Percentiles rank a stretch among this genome's conserved stretches.
Conservation (phyloP, 495 filamentous ascomycete species). For the Penicillium canescens region DNA sequence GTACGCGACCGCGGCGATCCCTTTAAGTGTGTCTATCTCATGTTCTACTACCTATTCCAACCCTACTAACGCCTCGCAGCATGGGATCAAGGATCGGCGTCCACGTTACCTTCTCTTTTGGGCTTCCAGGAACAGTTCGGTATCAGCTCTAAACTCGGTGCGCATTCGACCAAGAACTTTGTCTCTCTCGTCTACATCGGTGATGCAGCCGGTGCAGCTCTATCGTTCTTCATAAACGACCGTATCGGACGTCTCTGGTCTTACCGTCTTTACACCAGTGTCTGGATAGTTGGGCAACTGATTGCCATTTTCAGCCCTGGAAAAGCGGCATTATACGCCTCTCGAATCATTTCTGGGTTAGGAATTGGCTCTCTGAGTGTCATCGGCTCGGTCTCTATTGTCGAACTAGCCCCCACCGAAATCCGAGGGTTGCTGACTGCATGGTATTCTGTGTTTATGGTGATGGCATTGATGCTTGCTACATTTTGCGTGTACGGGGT, state of each 20-base stretch:
- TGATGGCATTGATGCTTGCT: not conserved
- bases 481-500: constrained; percentile 14
- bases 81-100: constrained; percentile 19
- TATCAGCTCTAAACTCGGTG: constrained; percentile 10
- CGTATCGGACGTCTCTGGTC: constrained; percentile 17
- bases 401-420: constrained; percentile 17
- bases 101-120: constrained; percentile 11
- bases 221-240: constrained; percentile 24
- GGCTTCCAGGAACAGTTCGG: constrained; percentile 15
- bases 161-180: constrained; percentile 9
- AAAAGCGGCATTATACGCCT: constrained; percentile 5
- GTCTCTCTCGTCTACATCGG: constrained; percentile 20
- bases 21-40: constrained; percentile 12
- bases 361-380: constrained; percentile 20
- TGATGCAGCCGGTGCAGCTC: constrained; percentile 11
- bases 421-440: constrained; percentile 19
- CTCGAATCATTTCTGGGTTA: constrained; percentile 17
- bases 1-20: constrained; percentile 15
- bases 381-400: constrained; percentile 10
- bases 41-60: not conserved
- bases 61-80: constrained; percentile 1
- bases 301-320: constrained; percentile 1
- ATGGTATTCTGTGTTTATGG: constrained; percentile 17
- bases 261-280: constrained; percentile 6
- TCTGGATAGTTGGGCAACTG: constrained; percentile 16